Evolutionary conservation across 2,329 filamentous ascomycete species (phyloP).

Genomic region (Cercospora sesami): DNA sequence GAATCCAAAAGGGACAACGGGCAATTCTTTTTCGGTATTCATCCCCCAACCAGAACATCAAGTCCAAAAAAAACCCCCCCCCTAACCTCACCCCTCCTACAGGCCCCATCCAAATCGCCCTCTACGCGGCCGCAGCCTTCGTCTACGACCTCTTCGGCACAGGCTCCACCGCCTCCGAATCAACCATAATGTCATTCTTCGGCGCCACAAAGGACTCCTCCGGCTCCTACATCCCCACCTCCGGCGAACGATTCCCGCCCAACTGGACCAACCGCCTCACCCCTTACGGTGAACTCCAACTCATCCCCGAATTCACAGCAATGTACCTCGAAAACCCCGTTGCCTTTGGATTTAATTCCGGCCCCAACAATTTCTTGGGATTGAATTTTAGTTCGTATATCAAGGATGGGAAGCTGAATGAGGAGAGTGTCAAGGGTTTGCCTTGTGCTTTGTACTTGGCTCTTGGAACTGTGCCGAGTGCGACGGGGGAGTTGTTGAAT

Average conservation of each 20-base stretch:
- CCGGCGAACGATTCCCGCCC: neutral
- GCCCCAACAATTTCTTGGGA: neutral
- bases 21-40: neutral
- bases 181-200: neutral
- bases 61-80: no score
- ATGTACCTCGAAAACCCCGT: neutral
- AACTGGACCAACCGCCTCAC: neutral
- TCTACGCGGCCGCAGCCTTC: neutral
- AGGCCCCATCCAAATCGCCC: neutral
- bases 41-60: no score
- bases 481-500: neutral
- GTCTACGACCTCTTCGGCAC: neutral
- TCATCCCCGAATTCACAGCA: neutral
- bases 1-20: neutral
- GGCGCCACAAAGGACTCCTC: neutral
- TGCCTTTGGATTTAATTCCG: neutral
- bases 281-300: neutral
- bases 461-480: neutral
- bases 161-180: neutral
- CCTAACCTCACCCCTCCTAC: neutral
- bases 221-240: neutral
- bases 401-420: neutral
- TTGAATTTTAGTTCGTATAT: neutral
- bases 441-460: neutral
- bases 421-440: neutral